phyloP scores from a whole-genome alignment of 495 filamentous ascomycete species.

The Hyaloscypha variabilis region DNA sequence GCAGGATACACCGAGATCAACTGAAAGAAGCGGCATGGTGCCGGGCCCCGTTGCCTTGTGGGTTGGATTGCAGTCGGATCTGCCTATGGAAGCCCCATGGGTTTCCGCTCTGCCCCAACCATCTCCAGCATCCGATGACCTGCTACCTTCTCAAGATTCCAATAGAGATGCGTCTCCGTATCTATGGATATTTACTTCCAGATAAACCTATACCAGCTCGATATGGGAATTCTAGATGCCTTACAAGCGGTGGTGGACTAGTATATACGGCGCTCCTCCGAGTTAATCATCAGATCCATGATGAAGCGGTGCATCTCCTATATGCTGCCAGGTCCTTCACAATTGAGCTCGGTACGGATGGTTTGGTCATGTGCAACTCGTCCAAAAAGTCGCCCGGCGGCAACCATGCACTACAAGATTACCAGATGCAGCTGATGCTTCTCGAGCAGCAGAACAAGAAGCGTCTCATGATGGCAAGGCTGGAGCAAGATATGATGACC shows the following conservation, averaged over 20 bases:
- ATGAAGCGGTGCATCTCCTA: slow-evolving; percentile 21
- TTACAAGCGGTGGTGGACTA: neutral
- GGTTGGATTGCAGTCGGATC: slow-evolving; percentile 21
- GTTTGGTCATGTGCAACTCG: slow-evolving; percentile 22
- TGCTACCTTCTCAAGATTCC: slow-evolving; percentile 24
- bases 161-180: slow-evolving; percentile 19
- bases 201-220: slow-evolving; percentile 18
- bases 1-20: slow-evolving; percentile 19
- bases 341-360: slow-evolving; percentile 16
- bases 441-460: slow-evolving; percentile 98
- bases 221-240: neutral
- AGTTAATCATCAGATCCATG: slow-evolving; percentile 24
- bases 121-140: slow-evolving; percentile 15
- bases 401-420: slow-evolving; percentile 92
- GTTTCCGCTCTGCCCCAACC: slow-evolving; percentile 20
- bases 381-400: slow-evolving; percentile 38
- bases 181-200: slow-evolving; percentile 19
- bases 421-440: slow-evolving; percentile 97
- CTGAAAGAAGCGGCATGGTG: slow-evolving; percentile 18
- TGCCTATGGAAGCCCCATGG: slow-evolving; percentile 20
- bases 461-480: slow-evolving; percentile 89
- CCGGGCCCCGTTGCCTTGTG: slow-evolving; percentile 21
- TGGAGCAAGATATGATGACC: slow-evolving; percentile 84
- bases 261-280: slow-evolving; percentile 14
- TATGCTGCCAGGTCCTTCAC: slow-evolving; percentile 14